These are phyloP conservation scores for Prosopis cineraria DNA, from an alignment of 306 rosid species.

Conservation along the genomic window DNA sequence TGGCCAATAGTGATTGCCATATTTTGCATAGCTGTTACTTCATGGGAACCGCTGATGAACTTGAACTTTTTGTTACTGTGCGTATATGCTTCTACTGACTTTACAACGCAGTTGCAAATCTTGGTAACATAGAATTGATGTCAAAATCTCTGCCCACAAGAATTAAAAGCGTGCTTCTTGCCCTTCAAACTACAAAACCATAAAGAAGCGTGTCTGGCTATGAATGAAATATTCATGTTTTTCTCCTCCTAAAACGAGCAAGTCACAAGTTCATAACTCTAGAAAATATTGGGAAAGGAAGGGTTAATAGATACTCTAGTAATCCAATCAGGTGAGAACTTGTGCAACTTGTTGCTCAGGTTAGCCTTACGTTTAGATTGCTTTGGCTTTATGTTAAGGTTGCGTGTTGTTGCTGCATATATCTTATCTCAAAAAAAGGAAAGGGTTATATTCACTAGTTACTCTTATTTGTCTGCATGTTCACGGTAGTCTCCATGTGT, in stretches of 20 bases:
- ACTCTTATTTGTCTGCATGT: too few relatives aligned
- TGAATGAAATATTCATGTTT: background rate
- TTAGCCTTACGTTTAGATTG: too few relatives aligned
- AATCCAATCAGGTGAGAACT: constrained; percentile 67
- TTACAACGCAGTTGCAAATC: background rate
- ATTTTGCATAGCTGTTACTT: background rate
- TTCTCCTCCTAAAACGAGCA: background rate
- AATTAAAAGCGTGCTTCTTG: background rate
- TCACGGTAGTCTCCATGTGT: too few relatives aligned
- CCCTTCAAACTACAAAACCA: background rate
- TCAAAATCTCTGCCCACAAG: background rate
- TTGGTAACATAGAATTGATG: background rate
- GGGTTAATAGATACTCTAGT: constrained; percentile 67
- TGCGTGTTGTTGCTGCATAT: too few relatives aligned
- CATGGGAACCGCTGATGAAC: background rate
- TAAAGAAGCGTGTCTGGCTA: background rate
- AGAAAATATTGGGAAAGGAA: constrained; percentile 39
- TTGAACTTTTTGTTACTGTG: constrained; percentile 1
- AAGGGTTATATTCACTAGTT: too few relatives aligned
- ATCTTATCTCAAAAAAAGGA: too few relatives aligned
- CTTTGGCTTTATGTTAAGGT: too few relatives aligned
- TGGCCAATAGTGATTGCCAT: background rate
- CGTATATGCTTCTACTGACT: background rate
- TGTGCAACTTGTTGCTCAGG: constrained; percentile 87
- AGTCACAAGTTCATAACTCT: background rate